phyloP scores from a whole-genome alignment of 805 yeast species.

The Yamadazyma sp. region DNA sequence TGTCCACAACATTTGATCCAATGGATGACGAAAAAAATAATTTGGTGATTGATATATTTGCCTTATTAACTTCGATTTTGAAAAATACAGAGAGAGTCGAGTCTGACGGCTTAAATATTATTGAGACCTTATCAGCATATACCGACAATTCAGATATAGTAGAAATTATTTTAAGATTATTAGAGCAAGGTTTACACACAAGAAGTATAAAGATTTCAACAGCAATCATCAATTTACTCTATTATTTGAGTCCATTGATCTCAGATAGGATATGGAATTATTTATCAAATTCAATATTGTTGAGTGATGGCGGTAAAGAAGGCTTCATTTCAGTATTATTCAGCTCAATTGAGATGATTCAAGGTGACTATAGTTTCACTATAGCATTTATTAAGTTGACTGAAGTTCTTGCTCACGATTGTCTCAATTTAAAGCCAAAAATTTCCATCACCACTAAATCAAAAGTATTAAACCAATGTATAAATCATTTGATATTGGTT shows the following conservation, averaged over 20 bases:
- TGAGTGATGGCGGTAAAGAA: slow-evolving; percentile 58
- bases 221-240: slow-evolving; percentile 48
- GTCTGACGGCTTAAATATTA: slow-evolving; percentile 22
- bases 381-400: slow-evolving; percentile 55
- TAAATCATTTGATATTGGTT: slow-evolving; percentile 57
- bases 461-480: slow-evolving; percentile 52
- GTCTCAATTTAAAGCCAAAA: slow-evolving; percentile 23
- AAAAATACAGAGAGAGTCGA: slow-evolving; percentile 26
- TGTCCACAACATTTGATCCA: slow-evolving; percentile 39
- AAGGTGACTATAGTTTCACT: slow-evolving; percentile 65
- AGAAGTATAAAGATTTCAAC: slow-evolving; percentile 47
- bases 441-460: slow-evolving; percentile 14
- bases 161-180: slow-evolving; percentile 60
- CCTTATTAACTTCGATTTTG: slow-evolving; percentile 48
- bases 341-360: slow-evolving; percentile 70
- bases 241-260: slow-evolving; percentile 43
- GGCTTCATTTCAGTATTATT: slow-evolving; percentile 61
- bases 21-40: slow-evolving; percentile 37
- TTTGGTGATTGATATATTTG: slow-evolving; percentile 46
- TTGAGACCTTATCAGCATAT: slow-evolving; percentile 44
- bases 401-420: slow-evolving; percentile 49
- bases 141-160: slow-evolving; percentile 56
- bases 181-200: slow-evolving; percentile 64
- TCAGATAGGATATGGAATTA: slow-evolving; percentile 80
- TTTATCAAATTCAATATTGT: slow-evolving; percentile 60